Evolutionary conservation across 345 rosid species (phyloP), one percentile per base, ranked within the genome.

Genomic region (Jatropha curcas): DNA sequence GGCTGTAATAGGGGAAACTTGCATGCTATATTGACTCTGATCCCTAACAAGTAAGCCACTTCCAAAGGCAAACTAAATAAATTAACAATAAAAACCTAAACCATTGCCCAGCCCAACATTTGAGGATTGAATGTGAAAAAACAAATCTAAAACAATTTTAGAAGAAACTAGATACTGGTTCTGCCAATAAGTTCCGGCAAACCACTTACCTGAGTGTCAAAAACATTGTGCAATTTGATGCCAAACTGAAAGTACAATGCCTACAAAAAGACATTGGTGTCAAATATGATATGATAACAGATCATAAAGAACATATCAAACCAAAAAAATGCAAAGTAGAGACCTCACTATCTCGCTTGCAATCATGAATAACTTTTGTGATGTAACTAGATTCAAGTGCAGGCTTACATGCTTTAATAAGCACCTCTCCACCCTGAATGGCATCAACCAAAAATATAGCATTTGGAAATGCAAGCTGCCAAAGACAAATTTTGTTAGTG

Each of bases 331-430:
- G 52, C 55, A 81, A 79, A 80, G 61, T 37, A 67, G 77, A 83
- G 88, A 92, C 97, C 98, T 94, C 98, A 65, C 98, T 94, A 71
- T 94, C 97, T 71, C 98, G 89, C 83, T 92, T 94, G 92, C 98
- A 94, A 81, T 94, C 97, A 61, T 94, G 98, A 85, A 94, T 92
- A 74, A 94, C 97, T 90, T 94, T 94, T 31, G 86, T 88, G 90
- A 94, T 74, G 84, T 88, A 77, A 71, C 68, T 78, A 78, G 97
- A 94, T 92, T 94, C 98, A 16, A 94, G 97, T 63, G 97, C 98
- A 81, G 97, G 96, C 88, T 92, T 89, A 88, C 98, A 94, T 16
- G 97, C 96, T 78, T 79, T 82, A 84, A 94, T 71, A 76, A 94
- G 86, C 60, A 6, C 51, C 74, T 87, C 87, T 77, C 94, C 98